These are phyloP conservation scores for Ophiostoma pallidulum DNA, from an alignment of 2,329 filamentous ascomycete species.

Conservation along the genomic window DNA sequence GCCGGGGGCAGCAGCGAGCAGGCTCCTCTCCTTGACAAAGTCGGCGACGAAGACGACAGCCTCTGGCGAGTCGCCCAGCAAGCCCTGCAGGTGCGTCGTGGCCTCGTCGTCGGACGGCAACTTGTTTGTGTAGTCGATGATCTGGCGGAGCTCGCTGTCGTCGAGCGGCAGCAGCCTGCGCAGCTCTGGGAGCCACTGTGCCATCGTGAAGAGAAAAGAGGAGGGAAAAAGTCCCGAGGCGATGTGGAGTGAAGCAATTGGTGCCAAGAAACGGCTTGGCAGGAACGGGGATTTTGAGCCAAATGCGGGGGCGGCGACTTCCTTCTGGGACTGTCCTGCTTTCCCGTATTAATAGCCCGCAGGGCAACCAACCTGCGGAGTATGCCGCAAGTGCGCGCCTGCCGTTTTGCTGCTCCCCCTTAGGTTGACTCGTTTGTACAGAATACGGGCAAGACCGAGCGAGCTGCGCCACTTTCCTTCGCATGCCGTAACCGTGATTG, in stretches of 20 bases:
- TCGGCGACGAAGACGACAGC: slow-evolving; percentile 7
- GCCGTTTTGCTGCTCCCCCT: too few species aligned
- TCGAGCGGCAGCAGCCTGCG: slow-evolving; percentile 10
- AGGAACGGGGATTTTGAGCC: background rate
- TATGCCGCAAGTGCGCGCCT: too few species aligned
- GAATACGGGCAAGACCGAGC: too few species aligned
- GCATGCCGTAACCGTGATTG: too few species aligned
- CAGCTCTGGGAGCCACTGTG: slow-evolving; percentile 1
- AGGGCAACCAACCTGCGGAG: too few species aligned
- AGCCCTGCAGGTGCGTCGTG: background rate
- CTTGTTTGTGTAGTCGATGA: background rate
- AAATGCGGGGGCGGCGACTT: too few species aligned
- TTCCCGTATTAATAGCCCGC: too few species aligned
- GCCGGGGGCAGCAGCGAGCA: background rate
- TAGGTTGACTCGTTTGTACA: too few species aligned
- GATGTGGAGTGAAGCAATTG: background rate
- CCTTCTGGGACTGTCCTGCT: too few species aligned
- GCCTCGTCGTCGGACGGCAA: slow-evolving; percentile 9
- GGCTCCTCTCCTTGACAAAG: slow-evolving; percentile 10
- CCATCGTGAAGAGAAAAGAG: background rate
- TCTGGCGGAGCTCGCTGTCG: slow-evolving; percentile 7
- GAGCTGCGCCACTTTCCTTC: too few species aligned
- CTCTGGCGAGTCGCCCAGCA: slow-evolving; percentile 8
- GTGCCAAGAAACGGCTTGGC: too few species aligned
- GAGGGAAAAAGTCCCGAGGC: background rate